Evolutionary conservation across 202 grass and related monocot species (phyloP), one percentile per base, ranked within the genome.

Genomic region (Panicum hallii): DNA sequence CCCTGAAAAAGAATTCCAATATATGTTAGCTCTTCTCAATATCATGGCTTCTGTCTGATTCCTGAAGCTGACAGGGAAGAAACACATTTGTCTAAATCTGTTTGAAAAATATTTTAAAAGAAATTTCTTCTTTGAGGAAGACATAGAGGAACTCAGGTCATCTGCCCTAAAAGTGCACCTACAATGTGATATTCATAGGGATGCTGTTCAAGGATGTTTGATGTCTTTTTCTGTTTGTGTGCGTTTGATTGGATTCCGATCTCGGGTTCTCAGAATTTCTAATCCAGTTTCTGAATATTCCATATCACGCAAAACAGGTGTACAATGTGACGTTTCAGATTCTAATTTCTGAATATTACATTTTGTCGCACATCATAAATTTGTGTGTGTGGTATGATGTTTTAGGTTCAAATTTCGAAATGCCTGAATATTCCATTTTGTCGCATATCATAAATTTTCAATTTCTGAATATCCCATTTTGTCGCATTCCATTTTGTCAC

Each of bases 161-260:
- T 86, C 44, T 28, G 23, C 22, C n/a, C 75, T 72, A 55, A 64
- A 46, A 55, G 57, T 62, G 50, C 44, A 53, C 11, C 44, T 42
- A 61, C 50, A 57, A n/a, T 68, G 64, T 40, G 19, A 56, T 78
- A 70, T 73, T 73, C 36, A 46, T 1, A 26, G 34, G 44, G 15
- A 17, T 86, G 54, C 74, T 85, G 57, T 82, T 75, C 53, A 23
- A 85, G 77, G 42, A 48, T 56, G 19, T 38, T 30, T 63, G 55
- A 6, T 43, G 44, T 58, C 13, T 67, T 53, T 73, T 42, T 71
- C 11, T 15, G 20, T 63, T 67, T 42, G 46, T 41, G 61, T 26
- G 19, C 23, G 19, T 41, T 67, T 50, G 44, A 61, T 70, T 45
- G 8, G 70, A 34, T 79, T 79, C 45, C 0, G 44, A 67, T 50